Percentiles rank a stretch among this genome's conserved stretches.
Evolutionary conservation across 177 flowering plant species (phyloP).

Genomic region (Vitis hybrid): DNA sequence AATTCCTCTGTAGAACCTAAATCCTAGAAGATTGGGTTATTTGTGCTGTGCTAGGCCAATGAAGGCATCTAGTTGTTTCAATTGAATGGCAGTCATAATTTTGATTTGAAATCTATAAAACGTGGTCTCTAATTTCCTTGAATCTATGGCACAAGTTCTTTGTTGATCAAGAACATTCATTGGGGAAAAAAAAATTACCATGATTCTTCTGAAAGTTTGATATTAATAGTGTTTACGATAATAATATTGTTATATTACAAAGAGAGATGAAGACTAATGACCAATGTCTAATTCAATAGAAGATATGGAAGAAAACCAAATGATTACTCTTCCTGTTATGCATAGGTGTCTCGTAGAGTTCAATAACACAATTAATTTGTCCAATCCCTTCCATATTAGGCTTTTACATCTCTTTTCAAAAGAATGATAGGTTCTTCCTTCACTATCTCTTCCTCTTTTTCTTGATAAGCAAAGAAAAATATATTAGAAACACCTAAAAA

Average conservation of each 20-base stretch:
- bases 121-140: too few species aligned
- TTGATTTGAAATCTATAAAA: too few species aligned
- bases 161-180: too few species aligned
- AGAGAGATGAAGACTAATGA: background rate
- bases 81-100: background rate
- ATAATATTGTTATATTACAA: too few species aligned
- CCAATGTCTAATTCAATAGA: background rate
- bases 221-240: background rate
- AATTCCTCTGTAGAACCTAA: background rate
- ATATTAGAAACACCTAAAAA: too few species aligned
- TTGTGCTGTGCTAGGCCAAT: background rate
- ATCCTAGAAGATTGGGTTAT: background rate
- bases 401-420: background rate
- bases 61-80: background rate
- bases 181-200: too few species aligned
- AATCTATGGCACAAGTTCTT: too few species aligned
- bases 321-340: background rate
- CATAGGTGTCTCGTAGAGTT: background rate
- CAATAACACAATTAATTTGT: background rate
- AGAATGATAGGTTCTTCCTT: background rate
- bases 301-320: background rate
- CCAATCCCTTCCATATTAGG: background rate
- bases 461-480: background rate
- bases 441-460: background rate
- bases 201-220: background rate